These are phyloP conservation scores for Candolleomyces eurysporus DNA, from an alignment of 768 basidiomycete genomes.

Conservation along the genomic window DNA sequence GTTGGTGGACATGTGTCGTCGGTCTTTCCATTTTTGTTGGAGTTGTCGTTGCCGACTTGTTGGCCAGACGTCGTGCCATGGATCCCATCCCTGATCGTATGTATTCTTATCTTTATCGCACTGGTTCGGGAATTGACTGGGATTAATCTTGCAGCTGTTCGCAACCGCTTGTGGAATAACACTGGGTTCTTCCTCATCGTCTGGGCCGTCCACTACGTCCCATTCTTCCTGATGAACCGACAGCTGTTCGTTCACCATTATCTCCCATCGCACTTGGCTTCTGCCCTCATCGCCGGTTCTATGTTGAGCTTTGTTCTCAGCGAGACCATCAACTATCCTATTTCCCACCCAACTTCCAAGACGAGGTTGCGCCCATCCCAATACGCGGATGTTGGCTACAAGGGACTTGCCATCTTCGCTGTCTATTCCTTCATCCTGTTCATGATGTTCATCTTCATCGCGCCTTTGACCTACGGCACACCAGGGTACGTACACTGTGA, in stretches of 20 bases:
- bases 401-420: slow-evolving; percentile 65
- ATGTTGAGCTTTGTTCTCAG: slow-evolving; percentile 88
- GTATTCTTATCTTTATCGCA: slow-evolving; percentile 26
- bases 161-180: slow-evolving; percentile 93
- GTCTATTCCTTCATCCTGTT: slow-evolving; percentile 61
- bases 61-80: slow-evolving; percentile 82
- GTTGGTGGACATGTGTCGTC: slow-evolving; percentile 93
- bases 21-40: slow-evolving; percentile 87
- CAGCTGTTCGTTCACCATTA: slow-evolving; percentile 98
- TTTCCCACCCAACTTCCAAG: slow-evolving; percentile 71
- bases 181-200: slow-evolving; percentile 93
- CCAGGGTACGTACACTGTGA: slow-evolving; percentile 67
- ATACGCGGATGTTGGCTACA: slow-evolving; percentile 74
- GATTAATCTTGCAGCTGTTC: slow-evolving; percentile 57
- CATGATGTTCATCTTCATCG: slow-evolving; percentile 67
- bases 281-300: slow-evolving; percentile 88
- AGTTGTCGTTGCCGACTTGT: slow-evolving; percentile 83
- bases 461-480: slow-evolving; percentile 94
- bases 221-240: slow-evolving; percentile 97
- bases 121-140: not conserved
- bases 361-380: slow-evolving; percentile 54
- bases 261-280: slow-evolving; percentile 92
- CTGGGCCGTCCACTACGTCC: slow-evolving; percentile 94
- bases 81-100: slow-evolving; percentile 85
- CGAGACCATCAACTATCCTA: slow-evolving; percentile 89